Evolutionary conservation across 768 basidiomycete species (phyloP).

Genomic region (Leccinum rimulosum): DNA sequence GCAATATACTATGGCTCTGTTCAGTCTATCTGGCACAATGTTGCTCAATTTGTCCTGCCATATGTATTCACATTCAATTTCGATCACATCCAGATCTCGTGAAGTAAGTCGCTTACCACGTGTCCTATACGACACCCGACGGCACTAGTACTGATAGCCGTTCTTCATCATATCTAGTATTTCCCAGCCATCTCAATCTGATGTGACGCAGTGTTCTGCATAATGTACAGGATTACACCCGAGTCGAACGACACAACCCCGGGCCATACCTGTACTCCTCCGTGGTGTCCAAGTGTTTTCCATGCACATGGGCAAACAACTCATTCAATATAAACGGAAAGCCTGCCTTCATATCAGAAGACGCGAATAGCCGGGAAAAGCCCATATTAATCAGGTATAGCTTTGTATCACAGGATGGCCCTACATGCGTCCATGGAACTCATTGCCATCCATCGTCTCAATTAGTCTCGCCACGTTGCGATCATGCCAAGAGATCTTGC

Average conservation of each 20-base stretch:
- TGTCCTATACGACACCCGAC: neutral
- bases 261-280: neutral
- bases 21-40: no score
- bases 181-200: neutral
- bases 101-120: neutral
- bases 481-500: neutral
- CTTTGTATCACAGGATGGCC: slow-evolving; percentile 2
- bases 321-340: no score
- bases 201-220: neutral
- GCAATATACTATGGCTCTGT: neutral
- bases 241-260: neutral
- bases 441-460: neutral
- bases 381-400: neutral
- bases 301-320: neutral
- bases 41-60: no score
- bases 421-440: neutral
- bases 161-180: neutral
- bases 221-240: neutral
- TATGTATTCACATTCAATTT: no score
- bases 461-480: neutral
- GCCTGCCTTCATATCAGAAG: neutral
- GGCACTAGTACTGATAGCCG: neutral
- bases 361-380: no score
- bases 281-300: neutral
- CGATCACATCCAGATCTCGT: neutral